phyloP scores from a whole-genome alignment of 2,329 filamentous ascomycete genomes.

The Alternaria sp. region DNA sequence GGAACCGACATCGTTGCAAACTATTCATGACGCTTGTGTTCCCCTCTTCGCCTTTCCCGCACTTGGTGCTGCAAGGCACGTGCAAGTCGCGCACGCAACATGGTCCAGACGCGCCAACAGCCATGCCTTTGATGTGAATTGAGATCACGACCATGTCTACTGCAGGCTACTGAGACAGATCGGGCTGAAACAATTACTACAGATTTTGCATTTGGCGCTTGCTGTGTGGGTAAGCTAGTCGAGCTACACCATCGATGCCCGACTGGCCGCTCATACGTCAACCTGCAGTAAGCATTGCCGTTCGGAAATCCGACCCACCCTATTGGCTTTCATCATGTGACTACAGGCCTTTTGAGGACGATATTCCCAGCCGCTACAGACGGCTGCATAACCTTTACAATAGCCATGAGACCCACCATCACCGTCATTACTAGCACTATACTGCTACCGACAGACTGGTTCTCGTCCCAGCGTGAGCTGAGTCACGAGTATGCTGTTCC shows the following conservation, averaged over 20 bases:
- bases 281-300: conserved; percentile 30
- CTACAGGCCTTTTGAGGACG: conserved; percentile 1
- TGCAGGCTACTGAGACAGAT: conserved; percentile 22
- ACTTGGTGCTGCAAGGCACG: conserved; percentile 35
- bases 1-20: conserved; percentile 34
- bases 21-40: conserved; percentile 30
- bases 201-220: conserved; percentile 21
- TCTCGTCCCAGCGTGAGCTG: background rate
- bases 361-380: conserved; percentile 8
- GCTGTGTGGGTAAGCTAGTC: conserved; percentile 25
- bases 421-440: background rate
- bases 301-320: conserved; percentile 13
- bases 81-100: conserved; percentile 23
- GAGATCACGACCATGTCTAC: conserved; percentile 6
- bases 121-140: conserved; percentile 14
- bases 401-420: background rate
- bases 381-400: conserved; percentile 1
- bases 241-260: conserved; percentile 20
- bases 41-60: conserved; percentile 28
- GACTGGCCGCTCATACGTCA: conserved; percentile 37
- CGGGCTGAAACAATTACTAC: conserved; percentile 31
- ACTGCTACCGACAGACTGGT: background rate
- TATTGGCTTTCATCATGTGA: conserved; percentile 33
- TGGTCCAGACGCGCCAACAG: conserved; percentile 10
- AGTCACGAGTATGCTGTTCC: background rate